Evolutionary conservation across 805 yeast genomes (phyloP).

Genomic region (Ascoidea asiatica): DNA sequence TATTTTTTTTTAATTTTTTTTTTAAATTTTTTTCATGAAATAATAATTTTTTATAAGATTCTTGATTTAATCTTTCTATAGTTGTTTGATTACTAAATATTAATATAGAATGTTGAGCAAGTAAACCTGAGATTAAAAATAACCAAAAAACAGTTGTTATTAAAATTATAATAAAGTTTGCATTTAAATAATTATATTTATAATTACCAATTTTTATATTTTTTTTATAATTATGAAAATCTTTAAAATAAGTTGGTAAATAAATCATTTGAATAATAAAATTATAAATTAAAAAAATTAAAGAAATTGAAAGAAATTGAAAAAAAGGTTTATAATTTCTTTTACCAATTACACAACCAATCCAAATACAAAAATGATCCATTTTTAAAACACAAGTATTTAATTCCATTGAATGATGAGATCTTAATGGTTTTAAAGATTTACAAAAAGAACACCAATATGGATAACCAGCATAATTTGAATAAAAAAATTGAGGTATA

Average conservation of each 20-base stretch:
- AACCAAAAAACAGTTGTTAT: slow-evolving; percentile 5
- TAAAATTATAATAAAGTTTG: slow-evolving; percentile 5
- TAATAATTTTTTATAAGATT: no score
- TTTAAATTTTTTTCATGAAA: no score
- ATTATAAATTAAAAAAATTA: slow-evolving; percentile 2
- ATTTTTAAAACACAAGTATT: slow-evolving; percentile 53
- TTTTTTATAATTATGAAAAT: neutral
- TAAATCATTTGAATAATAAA: slow-evolving; percentile 5
- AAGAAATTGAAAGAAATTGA: slow-evolving; percentile 1
- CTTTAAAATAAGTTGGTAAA: slow-evolving; percentile 3
- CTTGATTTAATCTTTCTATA: slow-evolving; percentile 4
- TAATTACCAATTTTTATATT: neutral
- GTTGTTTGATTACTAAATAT: slow-evolving; percentile 7
- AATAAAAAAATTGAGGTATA: slow-evolving; percentile 43
- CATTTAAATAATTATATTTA: slow-evolving; percentile 4
- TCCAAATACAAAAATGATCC: slow-evolving; percentile 78
- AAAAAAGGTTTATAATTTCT: slow-evolving; percentile 29
- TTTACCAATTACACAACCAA: slow-evolving; percentile 62
- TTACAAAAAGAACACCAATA: slow-evolving; percentile 60
- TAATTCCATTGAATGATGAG: slow-evolving; percentile 52
- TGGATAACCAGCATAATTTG: slow-evolving; percentile 67
- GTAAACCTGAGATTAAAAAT: slow-evolving; percentile 1
- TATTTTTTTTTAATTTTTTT: neutral
- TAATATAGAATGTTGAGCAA: slow-evolving; percentile 6
- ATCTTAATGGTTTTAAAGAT: slow-evolving; percentile 49